Base-by-base conservation (phyloP, 2,329 filamentous ascomycete species). In the Talaromyces pinophilus region DNA sequence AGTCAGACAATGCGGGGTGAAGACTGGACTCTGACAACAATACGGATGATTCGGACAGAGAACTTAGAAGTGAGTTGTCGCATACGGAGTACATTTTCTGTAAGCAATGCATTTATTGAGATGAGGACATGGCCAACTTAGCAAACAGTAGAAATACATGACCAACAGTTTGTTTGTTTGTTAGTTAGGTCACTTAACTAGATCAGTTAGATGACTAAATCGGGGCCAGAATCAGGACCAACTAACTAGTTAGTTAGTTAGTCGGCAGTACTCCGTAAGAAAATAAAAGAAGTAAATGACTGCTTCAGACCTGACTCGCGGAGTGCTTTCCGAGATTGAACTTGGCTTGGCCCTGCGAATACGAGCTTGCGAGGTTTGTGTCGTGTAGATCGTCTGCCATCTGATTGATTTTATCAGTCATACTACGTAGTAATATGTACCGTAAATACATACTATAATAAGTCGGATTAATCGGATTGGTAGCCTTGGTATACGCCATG, bases 1-100 rank as follows among this genome's bases (percentile, higher is more conserved):
- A 59, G 35, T 33, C 19, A 60, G 6, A 42, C 57, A 44, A 59
- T 44, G 57, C 57, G 57, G 57, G 57, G 57, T 40, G 33, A 59
- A 35, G 33, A 5, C 35, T 35, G 30, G 54, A 19, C 19, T 19
- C 5, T 13, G 50, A n/a, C 50, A 54, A 50, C 46, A 28, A 28
- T 28, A 15, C n/a, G n/a, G 44, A n/a, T 44, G 7, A 44, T n/a
- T 19, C 42, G 17, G n/a, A 42, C 42, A 22, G 42, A 19, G n/a
- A 46, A 25, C 25, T 25, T 25, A 25, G 25, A 46, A 11, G 15
- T 42, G 40, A 17, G 40, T 7, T 33, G 40, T 42, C 15, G 42
- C 42, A 50, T 50, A 50, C 19, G 19, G 19, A 19, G 19, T 19
- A 19, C 46, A 13, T 50, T 25, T 33, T 33, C 30, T 33, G 30